Percentiles rank a stretch among this genome's conserved stretches.
Evolutionary conservation across 345 rosid genomes (phyloP).

Genomic region (Citrus unshiu): DNA sequence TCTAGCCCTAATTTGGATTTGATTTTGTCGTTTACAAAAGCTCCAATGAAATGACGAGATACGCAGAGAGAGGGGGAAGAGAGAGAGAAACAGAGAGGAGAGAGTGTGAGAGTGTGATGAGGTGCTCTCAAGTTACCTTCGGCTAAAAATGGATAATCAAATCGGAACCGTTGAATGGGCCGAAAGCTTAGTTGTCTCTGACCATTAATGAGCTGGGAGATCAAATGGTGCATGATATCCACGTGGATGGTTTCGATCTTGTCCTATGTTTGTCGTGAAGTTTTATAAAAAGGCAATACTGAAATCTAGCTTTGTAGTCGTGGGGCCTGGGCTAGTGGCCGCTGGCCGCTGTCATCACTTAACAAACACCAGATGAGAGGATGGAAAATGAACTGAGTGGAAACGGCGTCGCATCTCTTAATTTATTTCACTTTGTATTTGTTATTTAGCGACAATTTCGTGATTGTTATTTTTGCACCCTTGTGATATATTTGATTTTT

Average conservation of each 20-base stretch:
- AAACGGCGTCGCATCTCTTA: neutral
- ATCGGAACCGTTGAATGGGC: neutral
- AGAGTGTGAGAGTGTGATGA: neutral
- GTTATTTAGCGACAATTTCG: neutral
- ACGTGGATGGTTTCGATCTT: neutral
- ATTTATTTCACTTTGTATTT: neutral
- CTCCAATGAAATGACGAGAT: neutral
- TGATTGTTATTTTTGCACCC: neutral
- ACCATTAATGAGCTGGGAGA: neutral
- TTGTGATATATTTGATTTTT: no score
- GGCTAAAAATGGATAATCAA: neutral
- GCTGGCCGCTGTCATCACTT: no score
- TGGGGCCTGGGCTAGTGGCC: no score
- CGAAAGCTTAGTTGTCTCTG: neutral
- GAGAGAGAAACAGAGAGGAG: neutral
- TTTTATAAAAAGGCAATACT: no score
- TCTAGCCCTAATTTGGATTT: neutral
- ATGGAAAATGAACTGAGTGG: no score
- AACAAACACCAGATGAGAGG: no score
- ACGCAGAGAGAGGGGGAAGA: neutral
- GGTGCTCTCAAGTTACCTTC: neutral
- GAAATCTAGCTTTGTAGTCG: no score
- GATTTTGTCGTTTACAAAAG: neutral
- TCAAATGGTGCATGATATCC: neutral
- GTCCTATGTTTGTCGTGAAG: neutral